A percentile compares a stretch with the other conserved stretches of the same genome.
Evolutionary conservation across 306 rosid genomes (phyloP).

Genomic region (Citrullus mucosospermus): DNA sequence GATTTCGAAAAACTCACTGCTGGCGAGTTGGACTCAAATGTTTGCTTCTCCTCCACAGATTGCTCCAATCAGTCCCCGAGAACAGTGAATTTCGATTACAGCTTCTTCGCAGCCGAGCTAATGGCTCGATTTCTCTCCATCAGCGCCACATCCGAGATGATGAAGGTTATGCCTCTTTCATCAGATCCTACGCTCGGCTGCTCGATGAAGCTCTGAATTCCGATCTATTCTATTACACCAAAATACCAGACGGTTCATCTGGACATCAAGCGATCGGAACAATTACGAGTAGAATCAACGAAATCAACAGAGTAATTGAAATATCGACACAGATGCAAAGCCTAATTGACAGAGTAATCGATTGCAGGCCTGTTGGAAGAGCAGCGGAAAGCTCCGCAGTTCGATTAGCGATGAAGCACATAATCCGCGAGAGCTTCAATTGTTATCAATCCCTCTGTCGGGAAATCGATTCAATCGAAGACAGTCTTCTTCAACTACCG

Average conservation of each 20-base stretch:
- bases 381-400: slow-evolving; percentile 28
- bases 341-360: slow-evolving; percentile 50
- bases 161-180: slow-evolving; percentile 25
- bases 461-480: slow-evolving; percentile 36
- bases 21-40: slow-evolving; percentile 87
- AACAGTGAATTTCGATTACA: slow-evolving; percentile 24
- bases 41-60: slow-evolving; percentile 63
- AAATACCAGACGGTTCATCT: background rate
- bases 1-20: slow-evolving; percentile 43
- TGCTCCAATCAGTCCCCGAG: slow-evolving; percentile 43
- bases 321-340: slow-evolving; percentile 47
- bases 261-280: background rate
- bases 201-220: slow-evolving; percentile 46
- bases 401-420: slow-evolving; percentile 36
- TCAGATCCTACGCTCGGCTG: slow-evolving; percentile 44
- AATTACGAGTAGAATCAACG: slow-evolving; percentile 28
- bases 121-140: slow-evolving; percentile 41
- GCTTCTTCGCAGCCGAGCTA: slow-evolving; percentile 39
- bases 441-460: slow-evolving; percentile 27
- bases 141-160: slow-evolving; percentile 44
- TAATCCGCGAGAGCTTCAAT: slow-evolving; percentile 45
- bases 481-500: slow-evolving; percentile 53
- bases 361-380: slow-evolving; percentile 36
- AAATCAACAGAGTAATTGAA: slow-evolving; percentile 38
- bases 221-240: slow-evolving; percentile 11